A percentile compares a stretch with the other conserved stretches of the same genome.
phyloP scores from a whole-genome alignment of 805 yeast genomes.

The Saccharomycopsis olivae region DNA sequence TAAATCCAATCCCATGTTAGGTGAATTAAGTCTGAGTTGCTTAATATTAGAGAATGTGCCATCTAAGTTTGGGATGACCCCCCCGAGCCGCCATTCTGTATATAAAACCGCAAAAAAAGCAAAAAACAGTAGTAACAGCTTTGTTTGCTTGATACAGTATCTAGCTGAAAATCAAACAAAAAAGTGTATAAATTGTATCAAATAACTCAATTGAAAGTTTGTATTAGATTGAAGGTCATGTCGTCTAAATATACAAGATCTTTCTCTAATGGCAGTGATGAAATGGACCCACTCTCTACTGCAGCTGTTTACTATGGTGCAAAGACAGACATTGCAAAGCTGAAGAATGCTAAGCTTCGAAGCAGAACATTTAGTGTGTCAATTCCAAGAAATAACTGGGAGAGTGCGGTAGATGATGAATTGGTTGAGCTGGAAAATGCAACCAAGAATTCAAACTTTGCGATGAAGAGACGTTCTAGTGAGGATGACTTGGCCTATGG shows the following conservation, averaged over 20 bases:
- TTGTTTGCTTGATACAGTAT: no score
- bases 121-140: no score
- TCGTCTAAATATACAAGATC: slow-evolving; percentile 22
- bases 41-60: no score
- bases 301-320: slow-evolving; percentile 67
- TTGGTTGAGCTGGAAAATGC: not conserved
- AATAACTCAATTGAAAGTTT: no score
- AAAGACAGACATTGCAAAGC: slow-evolving; percentile 40
- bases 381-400: slow-evolving; percentile 1
- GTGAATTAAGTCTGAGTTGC: no score
- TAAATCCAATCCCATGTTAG: no score
- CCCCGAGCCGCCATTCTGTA: no score
- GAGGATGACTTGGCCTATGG: slow-evolving; percentile 32
- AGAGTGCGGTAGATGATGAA: slow-evolving; percentile 1
- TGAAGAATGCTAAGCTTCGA: slow-evolving; percentile 33
- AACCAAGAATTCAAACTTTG: slow-evolving; percentile 15
- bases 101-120: no score
- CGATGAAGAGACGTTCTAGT: slow-evolving; percentile 40
- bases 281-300: slow-evolving; percentile 55
- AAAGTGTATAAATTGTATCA: no score
- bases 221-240: no score
- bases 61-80: no score
- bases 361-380: slow-evolving; percentile 34
- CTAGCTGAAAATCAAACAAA: no score
- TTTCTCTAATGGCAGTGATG: slow-evolving; percentile 34